Percentiles rank a stretch among this genome's conserved stretches.
phyloP scores from a whole-genome alignment of 2,329 filamentous ascomycete species.

The Fusarium concolor region DNA sequence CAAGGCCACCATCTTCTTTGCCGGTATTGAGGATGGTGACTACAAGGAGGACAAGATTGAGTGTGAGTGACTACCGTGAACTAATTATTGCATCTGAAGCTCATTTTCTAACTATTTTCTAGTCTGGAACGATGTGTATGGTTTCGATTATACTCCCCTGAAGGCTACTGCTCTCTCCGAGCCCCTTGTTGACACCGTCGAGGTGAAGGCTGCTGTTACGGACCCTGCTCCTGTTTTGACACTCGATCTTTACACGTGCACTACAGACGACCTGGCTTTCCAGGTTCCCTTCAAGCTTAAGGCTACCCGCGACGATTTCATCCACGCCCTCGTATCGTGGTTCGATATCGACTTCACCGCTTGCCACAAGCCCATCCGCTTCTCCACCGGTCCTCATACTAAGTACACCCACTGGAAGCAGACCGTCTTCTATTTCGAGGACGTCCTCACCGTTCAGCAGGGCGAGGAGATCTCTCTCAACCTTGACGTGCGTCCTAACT shows the following conservation, averaged over 20 bases:
- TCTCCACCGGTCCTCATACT: constrained; percentile 96
- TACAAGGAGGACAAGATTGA: constrained; percentile 99
- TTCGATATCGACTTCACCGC: constrained; percentile 99
- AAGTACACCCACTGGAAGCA: constrained; percentile 99
- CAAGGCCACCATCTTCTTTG: constrained; percentile 97
- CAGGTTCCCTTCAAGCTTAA: constrained; percentile 79
- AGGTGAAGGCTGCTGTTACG: constrained; percentile 96
- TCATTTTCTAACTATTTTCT: constrained; percentile 3
- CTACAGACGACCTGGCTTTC: constrained; percentile 85
- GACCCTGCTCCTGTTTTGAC: constrained; percentile 87
- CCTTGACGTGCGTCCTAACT: constrained; percentile 87
- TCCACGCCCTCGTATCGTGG: constrained; percentile 97
- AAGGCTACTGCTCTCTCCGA: constrained; percentile 94
- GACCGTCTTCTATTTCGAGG: constrained; percentile 96
- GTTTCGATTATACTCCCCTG: constrained; percentile 94
- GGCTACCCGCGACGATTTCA: constrained; percentile 88
- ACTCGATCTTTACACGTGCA: constrained; percentile 94
- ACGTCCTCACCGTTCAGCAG: constrained; percentile 90
- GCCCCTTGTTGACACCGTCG: constrained; percentile 96
- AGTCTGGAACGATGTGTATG: constrained; percentile 99
- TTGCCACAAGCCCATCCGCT: constrained; percentile 97
- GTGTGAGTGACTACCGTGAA: constrained; percentile 72
- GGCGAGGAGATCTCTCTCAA: constrained; percentile 82
- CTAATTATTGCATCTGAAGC: neutral
- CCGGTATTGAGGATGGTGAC: constrained; percentile 97